A percentile compares a stretch with the other conserved stretches of the same genome.
phyloP scores from a whole-genome alignment of 352 stramenopile species.

The Stramenopiles sp. region DNA sequence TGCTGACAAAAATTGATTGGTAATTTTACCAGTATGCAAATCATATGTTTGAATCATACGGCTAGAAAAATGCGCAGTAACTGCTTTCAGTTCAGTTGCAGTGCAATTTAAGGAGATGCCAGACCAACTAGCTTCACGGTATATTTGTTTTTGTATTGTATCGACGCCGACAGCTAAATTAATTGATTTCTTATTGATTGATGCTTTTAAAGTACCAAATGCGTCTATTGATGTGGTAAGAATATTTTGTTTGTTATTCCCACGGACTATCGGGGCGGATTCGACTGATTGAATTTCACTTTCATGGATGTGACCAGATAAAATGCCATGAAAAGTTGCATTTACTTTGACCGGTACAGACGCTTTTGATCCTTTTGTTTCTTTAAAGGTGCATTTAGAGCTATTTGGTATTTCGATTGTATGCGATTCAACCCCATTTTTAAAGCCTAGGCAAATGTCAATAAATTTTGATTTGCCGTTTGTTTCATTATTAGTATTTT shows the following conservation, averaged over 20 bases:
- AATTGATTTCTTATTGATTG: not conserved
- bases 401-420: not conserved
- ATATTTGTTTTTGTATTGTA: not conserved
- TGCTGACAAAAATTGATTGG: not conserved
- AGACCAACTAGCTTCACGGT: not conserved
- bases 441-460: not conserved
- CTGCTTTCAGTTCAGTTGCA: not conserved
- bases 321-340: not conserved
- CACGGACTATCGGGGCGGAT: not conserved
- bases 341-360: not conserved
- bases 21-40: not conserved
- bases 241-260: not conserved
- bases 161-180: not conserved
- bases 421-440: not conserved
- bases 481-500: no score
- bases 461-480: not conserved
- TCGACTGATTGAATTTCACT: not conserved
- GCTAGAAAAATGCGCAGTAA: not conserved
- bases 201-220: not conserved
- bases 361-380: slow-evolving; percentile 4
- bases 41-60: not conserved
- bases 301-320: not conserved
- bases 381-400: not conserved
- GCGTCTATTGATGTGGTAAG: not conserved
- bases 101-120: not conserved